phyloP scores from a whole-genome alignment of 1,284 basidiomycete species.

The Ceratobasidium sp. region DNA sequence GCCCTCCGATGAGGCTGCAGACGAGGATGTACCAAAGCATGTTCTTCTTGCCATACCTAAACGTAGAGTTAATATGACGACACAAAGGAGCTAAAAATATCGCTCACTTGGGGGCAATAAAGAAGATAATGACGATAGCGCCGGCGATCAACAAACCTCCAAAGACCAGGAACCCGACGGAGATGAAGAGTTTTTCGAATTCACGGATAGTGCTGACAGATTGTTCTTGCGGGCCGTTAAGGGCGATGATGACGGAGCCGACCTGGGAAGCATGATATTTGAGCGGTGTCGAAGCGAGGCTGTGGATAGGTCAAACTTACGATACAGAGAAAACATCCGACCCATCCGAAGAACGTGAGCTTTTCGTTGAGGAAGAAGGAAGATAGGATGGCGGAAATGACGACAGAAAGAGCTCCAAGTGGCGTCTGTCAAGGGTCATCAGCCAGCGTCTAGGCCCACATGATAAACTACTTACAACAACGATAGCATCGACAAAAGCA shows the following conservation, averaged over 20 bases:
- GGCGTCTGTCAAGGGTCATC: conserved; percentile 72
- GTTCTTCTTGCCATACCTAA: conserved; percentile 87
- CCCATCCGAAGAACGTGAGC: conserved; percentile 92
- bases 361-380: conserved; percentile 94
- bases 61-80: conserved; percentile 46
- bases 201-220: conserved; percentile 66
- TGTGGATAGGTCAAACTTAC: conserved; percentile 61
- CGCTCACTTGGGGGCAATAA: conserved; percentile 79
- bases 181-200: conserved; percentile 88
- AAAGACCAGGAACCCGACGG: conserved; percentile 90
- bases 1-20: conserved; percentile 96
- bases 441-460: conserved; percentile 51
- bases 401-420: conserved; percentile 95
- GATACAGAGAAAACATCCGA: conserved; percentile 91
- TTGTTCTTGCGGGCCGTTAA: conserved; percentile 69
- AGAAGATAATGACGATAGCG: conserved; percentile 79
- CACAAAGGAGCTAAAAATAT: background rate
- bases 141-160: conserved; percentile 73
- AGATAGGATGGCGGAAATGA: conserved; percentile 94
- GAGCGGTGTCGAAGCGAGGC: no score
- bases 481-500: conserved; percentile 89
- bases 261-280: conserved; percentile 61
- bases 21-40: conserved; percentile 97
- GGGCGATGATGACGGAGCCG: conserved; percentile 85
- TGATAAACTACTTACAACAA: conserved; percentile 73